Evolutionary conservation across 768 basidiomycete species (phyloP).

Genomic region (Psilocybe tampanensis): DNA sequence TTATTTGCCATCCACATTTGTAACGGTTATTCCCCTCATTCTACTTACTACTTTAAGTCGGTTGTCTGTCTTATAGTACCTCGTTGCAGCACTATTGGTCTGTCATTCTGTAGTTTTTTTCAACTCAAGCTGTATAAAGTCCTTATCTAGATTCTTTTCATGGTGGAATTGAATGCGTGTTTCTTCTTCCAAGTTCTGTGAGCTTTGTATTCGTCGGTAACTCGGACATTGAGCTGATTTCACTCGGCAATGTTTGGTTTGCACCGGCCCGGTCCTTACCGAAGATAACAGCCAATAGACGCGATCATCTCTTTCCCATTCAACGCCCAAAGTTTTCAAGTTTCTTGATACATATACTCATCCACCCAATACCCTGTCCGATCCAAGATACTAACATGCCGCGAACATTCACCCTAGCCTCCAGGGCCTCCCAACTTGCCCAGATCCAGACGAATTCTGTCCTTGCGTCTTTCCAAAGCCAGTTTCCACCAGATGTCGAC

Average conservation of each 20-base stretch:
- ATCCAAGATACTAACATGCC: conserved; percentile 21
- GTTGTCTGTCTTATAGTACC: conserved; percentile 73
- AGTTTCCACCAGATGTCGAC: conserved; percentile 50
- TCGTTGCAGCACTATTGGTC: conserved; percentile 63
- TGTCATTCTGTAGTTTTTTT: conserved; percentile 76
- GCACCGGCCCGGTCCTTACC: conserved; percentile 6
- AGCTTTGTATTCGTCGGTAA: not conserved
- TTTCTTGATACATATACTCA: not conserved
- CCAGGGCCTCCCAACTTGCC: conserved; percentile 86
- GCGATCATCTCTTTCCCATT: conserved; percentile 9
- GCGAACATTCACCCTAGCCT: conserved; percentile 75
- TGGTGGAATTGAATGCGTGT: conserved; percentile 16
- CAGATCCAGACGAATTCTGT: conserved; percentile 89
- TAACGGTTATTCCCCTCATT: conserved; percentile 56
- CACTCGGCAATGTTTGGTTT: conserved; percentile 61
- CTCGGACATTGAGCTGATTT: not conserved
- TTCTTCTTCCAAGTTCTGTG: conserved; percentile 1
- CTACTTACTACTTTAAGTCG: conserved; percentile 50
- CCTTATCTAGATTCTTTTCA: conserved; percentile 40
- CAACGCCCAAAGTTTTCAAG: not conserved
- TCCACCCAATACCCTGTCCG: not conserved
- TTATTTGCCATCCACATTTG: conserved; percentile 53
- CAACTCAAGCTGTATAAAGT: conserved; percentile 57
- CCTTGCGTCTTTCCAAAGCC: conserved; percentile 57
- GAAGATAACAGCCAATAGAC: conserved; percentile 10